These are phyloP conservation scores for Lentinula guzmanii DNA, from an alignment of 768 basidiomycete genomes.

Conservation along the genomic window DNA sequence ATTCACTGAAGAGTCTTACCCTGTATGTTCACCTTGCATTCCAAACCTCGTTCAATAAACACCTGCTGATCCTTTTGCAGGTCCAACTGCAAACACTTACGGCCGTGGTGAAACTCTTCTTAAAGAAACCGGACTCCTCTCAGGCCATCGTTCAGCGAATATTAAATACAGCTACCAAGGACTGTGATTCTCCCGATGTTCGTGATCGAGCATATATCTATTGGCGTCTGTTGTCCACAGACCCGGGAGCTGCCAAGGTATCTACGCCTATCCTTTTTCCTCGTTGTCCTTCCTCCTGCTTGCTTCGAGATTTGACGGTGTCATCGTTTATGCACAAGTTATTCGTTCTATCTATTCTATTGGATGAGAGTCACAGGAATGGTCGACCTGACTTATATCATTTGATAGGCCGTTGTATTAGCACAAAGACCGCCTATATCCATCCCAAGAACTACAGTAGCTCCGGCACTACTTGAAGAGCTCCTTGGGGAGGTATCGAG, in stretches of 20 bases:
- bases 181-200: constrained; percentile 95
- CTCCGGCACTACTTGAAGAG: constrained; percentile 85
- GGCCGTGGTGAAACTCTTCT: constrained; percentile 93
- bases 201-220: constrained; percentile 97
- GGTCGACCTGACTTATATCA: background rate
- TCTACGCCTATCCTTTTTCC: background rate
- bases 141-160: constrained; percentile 92
- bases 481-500: constrained; percentile 85
- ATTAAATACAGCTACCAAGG: constrained; percentile 90
- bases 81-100: constrained; percentile 82
- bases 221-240: constrained; percentile 92
- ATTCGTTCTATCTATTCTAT: background rate
- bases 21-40: constrained; percentile 40
- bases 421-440: constrained; percentile 91
- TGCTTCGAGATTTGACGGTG: background rate
- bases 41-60: background rate
- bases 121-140: constrained; percentile 90
- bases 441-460: constrained; percentile 85
- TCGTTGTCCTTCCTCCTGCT: background rate
- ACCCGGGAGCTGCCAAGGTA: constrained; percentile 94
- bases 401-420: constrained; percentile 65
- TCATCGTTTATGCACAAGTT: background rate
- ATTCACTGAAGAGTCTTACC: constrained; percentile 91
- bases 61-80: constrained; percentile 19
- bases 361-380: background rate